Percentiles rank a stretch among this genome's conserved stretches.
phyloP scores from a whole-genome alignment of 148 eudicot genomes.

The Chenopodium album region DNA sequence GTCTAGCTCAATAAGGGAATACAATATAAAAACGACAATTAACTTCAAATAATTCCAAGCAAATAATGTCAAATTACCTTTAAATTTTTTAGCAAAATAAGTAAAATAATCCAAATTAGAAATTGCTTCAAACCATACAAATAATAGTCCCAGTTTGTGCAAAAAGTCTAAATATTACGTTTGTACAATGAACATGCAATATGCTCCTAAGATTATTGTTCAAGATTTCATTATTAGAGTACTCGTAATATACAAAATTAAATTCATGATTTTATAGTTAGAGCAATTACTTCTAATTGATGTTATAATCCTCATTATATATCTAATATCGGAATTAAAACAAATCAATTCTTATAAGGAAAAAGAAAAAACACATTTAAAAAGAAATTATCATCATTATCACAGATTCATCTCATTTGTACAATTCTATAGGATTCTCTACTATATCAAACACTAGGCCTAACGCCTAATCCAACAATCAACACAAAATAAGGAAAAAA shows the following conservation, averaged over 20 bases:
- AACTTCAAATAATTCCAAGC: background rate
- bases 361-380: background rate
- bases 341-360: background rate
- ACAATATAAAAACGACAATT: background rate
- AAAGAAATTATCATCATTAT: constrained; percentile 12
- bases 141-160: no score
- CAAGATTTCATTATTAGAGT: no score
- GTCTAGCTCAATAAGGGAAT: background rate
- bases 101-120: no score
- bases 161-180: no score
- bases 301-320: background rate
- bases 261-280: background rate
- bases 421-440: constrained; percentile 5
- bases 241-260: background rate
- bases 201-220: background rate
- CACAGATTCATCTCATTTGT: background rate
- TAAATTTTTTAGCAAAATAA: no score
- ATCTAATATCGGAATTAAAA: background rate
- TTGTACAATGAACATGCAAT: background rate
- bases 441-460: background rate
- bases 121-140: background rate
- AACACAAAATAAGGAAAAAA: background rate
- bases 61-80: no score
- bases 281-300: background rate
- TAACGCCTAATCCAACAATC: background rate